These are phyloP conservation scores for Botrytis byssoidea DNA, from an alignment of 2,329 filamentous ascomycete genomes.

Conservation along the genomic window DNA sequence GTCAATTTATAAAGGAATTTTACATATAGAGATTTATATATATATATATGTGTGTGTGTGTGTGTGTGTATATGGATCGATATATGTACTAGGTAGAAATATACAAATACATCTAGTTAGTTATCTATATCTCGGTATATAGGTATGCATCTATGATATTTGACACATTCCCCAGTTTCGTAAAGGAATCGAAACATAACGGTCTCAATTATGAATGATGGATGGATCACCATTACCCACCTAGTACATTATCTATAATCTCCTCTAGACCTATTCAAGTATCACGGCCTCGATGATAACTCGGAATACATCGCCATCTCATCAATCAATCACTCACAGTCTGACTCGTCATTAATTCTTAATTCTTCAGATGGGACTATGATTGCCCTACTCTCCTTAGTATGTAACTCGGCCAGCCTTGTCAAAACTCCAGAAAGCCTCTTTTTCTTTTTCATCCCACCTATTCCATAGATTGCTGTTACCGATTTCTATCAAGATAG, in stretches of 20 bases:
- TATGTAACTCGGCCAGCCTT: not conserved
- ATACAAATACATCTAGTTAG: not conserved
- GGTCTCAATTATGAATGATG: not conserved
- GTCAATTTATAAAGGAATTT: not conserved
- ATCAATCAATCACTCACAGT: not conserved
- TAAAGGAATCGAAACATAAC: not conserved
- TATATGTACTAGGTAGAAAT: not conserved
- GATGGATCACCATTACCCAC: not conserved
- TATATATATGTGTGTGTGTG: not conserved
- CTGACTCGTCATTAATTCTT: not conserved
- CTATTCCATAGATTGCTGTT: not conserved
- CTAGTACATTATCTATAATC: not conserved
- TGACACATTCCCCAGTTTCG: constrained; percentile 12
- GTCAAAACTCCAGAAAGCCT: not conserved
- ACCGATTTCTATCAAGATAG: not conserved
- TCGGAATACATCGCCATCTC: not conserved
- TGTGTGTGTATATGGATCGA: not conserved
- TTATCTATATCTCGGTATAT: not conserved
- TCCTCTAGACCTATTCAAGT: not conserved
- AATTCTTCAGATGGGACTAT: not conserved
- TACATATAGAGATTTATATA: not conserved
- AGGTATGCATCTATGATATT: not conserved
- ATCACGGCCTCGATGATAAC: not conserved
- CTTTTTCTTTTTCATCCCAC: not conserved
- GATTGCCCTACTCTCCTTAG: not conserved